These are phyloP conservation scores for Marasmius fiardii DNA, from an alignment of 1,284 basidiomycete species.

Conservation along the genomic window DNA sequence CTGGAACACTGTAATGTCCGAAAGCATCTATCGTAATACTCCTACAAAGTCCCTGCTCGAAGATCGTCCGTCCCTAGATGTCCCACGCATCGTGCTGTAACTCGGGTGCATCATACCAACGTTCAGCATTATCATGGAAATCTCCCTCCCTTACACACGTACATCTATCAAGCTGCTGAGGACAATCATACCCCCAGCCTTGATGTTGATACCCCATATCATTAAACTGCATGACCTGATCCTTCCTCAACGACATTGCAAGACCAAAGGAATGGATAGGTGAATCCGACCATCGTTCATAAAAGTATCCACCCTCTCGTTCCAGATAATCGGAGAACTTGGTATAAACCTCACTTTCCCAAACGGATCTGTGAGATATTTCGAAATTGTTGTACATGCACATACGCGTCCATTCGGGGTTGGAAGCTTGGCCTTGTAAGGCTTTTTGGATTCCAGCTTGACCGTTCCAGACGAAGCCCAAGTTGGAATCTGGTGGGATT, in stretches of 20 bases:
- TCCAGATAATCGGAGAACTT: slow-evolving; percentile 25
- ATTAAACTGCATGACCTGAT: slow-evolving; percentile 25
- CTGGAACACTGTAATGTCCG: too few relatives aligned
- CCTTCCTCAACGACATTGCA: slow-evolving; percentile 25
- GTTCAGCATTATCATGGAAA: slow-evolving; percentile 4
- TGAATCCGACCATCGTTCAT: slow-evolving; percentile 27
- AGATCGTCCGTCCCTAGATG: too few relatives aligned
- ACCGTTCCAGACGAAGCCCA: slow-evolving; percentile 22
- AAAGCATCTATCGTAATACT: too few relatives aligned
- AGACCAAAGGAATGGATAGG: slow-evolving; percentile 27
- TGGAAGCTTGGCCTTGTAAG: slow-evolving; percentile 20
- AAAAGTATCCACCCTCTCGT: slow-evolving; percentile 24
- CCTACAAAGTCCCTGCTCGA: too few relatives aligned
- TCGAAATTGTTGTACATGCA: slow-evolving; percentile 29
- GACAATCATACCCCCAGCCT: slow-evolving; percentile 19
- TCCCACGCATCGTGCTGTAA: too few relatives aligned
- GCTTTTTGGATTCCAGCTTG: slow-evolving; percentile 21
- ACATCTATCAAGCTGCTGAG: slow-evolving; percentile 14
- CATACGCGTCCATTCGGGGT: slow-evolving; percentile 21
- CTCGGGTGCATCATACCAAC: not conserved
- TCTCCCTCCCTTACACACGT: slow-evolving; percentile 16
- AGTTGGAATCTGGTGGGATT: slow-evolving; percentile 20
- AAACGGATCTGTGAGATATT: slow-evolving; percentile 26
- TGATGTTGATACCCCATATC: slow-evolving; percentile 25
- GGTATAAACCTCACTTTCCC: slow-evolving; percentile 23